Evolutionary conservation across 495 filamentous ascomycete genomes (phyloP), one percentile per base, ranked within the genome.

Genomic region (Xylaria venustula): DNA sequence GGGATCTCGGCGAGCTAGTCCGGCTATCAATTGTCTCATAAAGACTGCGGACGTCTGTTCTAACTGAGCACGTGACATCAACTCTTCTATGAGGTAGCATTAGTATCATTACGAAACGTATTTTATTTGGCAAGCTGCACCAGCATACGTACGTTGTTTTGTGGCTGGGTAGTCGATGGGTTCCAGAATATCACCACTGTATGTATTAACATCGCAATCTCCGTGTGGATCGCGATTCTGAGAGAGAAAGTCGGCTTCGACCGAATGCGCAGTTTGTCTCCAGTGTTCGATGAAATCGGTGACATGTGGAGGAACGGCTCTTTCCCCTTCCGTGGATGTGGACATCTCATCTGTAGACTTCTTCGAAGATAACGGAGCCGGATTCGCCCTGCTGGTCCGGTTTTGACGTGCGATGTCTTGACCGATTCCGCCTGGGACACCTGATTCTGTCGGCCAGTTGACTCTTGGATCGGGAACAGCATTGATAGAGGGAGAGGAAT

Each of bases 191-290:
- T 7, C 3, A 17, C 76, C 75, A 0, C 64, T 73, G 14, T 46
- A 6, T 1, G 76, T 61, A 48, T 77, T 55, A 15, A 79, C 57
- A 19, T 75, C 76, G 23, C 66, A 67, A 1, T 42, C 36, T 41
- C 63, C 70, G 17, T 77, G 71, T 3, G 60, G 34, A 3, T 36
- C 23, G 11, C 54, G 34, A 0, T 50, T 47, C 20, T 54, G n/a
- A 0, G 62, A 25, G 11, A 63, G 23, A 23, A 73, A 68, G 7
- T 53, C 19, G 2, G 53, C 61, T 17, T 23, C 15, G 19, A 67
- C n/a, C 3, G 40, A 20, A 25, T 61, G 62, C 2, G 66, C 53
- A 36, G 44, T 20, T 2, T 28, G 8, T 17, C 50, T 22, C 65
- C 65, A 67, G 19, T 22, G 8, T 9, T 54, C 32, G 28, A 64